Evolutionary conservation across 345 rosid species (phyloP).

Genomic region (Stellera chamaejasme): DNA sequence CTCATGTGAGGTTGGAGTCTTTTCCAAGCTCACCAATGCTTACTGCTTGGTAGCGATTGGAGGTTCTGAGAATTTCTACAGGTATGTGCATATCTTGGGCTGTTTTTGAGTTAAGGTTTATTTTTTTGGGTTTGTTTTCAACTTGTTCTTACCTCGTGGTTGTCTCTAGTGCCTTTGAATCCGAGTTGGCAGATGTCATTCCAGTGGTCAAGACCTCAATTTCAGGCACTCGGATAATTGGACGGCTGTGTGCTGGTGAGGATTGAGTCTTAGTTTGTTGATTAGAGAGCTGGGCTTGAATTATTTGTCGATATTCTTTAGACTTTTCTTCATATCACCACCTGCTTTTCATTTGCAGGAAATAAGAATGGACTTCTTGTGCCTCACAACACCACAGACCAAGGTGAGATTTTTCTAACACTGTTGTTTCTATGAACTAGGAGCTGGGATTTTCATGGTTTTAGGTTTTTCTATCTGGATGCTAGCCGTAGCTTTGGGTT

Average conservation of each 20-base stretch:
- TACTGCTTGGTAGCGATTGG: conserved; percentile 88
- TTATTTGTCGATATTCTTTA: too few species aligned
- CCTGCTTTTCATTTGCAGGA: conserved; percentile 23
- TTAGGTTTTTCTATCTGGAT: too few species aligned
- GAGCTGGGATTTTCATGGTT: too few species aligned
- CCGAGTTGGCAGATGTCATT: conserved; percentile 46
- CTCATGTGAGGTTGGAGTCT: conserved; percentile 75
- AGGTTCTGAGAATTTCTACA: conserved; percentile 53
- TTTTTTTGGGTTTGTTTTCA: neutral
- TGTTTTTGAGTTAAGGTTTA: neutral
- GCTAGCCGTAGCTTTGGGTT: too few species aligned
- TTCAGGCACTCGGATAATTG: conserved; percentile 48
- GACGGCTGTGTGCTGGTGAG: conserved; percentile 50
- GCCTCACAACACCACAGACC: conserved; percentile 64
- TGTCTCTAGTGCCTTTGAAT: conserved; percentile 41
- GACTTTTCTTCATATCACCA: neutral
- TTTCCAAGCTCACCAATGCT: conserved; percentile 82
- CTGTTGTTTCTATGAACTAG: too few species aligned
- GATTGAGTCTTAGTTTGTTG: too few species aligned
- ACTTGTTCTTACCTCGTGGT: neutral
- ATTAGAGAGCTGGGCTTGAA: too few species aligned
- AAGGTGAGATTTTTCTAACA: conserved; percentile 27
- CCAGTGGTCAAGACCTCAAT: conserved; percentile 63
- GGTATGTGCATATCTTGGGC: conserved; percentile 23
- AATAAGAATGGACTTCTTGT: conserved; percentile 62